phyloP scores from a whole-genome alignment of 2,329 filamentous ascomycete genomes.

The Apiospora rasikravindrae region DNA sequence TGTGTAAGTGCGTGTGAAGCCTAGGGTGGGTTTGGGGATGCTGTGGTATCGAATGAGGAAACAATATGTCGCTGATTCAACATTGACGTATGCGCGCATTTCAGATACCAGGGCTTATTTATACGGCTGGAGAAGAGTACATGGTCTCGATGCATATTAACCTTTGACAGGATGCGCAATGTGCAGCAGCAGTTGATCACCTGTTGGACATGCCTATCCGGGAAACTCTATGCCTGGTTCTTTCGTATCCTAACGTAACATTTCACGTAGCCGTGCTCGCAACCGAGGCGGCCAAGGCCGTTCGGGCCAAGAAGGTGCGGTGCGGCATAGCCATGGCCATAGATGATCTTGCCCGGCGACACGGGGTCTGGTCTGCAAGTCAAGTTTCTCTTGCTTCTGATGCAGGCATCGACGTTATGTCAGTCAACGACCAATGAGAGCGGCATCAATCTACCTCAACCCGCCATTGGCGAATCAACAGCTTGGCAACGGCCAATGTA shows the following conservation, averaged over 20 bases:
- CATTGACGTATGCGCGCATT: neutral
- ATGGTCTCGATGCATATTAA: neutral
- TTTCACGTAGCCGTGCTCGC: neutral
- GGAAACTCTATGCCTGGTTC: neutral
- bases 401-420: neutral
- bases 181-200: slow-evolving; percentile 9
- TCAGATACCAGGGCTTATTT: slow-evolving; percentile 1
- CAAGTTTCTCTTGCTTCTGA: neutral
- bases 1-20: neutral
- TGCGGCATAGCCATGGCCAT: neutral
- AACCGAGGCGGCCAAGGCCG: slow-evolving; percentile 8
- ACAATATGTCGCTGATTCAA: slow-evolving; percentile 9
- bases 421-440: slow-evolving; percentile 6
- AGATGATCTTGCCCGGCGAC: neutral
- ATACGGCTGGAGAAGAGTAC: neutral
- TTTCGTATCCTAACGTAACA: neutral
- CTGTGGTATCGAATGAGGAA: neutral
- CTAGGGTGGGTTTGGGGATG: neutral
- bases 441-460: neutral
- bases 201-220: slow-evolving; percentile 10
- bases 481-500: neutral
- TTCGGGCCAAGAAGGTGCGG: neutral
- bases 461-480: neutral
- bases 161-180: neutral
- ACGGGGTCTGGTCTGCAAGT: neutral